Conservation (phyloP, 2,329 filamentous ascomycete species). For the Diplocarpon rosae region DNA sequence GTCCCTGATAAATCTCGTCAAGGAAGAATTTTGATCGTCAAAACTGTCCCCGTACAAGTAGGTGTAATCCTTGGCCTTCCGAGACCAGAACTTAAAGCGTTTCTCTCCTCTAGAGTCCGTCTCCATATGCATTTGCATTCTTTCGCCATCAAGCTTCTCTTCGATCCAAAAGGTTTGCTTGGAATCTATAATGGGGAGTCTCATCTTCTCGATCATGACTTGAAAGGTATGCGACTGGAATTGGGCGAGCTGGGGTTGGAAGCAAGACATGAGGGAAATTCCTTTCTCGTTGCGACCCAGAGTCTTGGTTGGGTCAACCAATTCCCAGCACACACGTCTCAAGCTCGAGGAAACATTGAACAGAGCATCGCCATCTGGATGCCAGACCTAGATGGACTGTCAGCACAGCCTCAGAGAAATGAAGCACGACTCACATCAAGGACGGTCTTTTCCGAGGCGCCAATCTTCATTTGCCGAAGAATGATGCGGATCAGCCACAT, state of each 20-base stretch:
- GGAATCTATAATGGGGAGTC: slow-evolving; percentile 53
- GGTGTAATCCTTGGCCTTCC: slow-evolving; percentile 93
- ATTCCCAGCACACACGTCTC: slow-evolving; percentile 86
- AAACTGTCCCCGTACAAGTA: slow-evolving; percentile 80
- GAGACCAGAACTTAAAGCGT: slow-evolving; percentile 81
- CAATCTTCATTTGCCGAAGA: slow-evolving; percentile 62
- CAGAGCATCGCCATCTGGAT: slow-evolving; percentile 62
- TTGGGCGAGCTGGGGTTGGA: slow-evolving; percentile 89
- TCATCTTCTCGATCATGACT: slow-evolving; percentile 61
- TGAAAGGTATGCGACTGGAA: slow-evolving; percentile 79
- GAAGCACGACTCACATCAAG: slow-evolving; percentile 39
- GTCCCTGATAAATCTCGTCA: slow-evolving; percentile 68
- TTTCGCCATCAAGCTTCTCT: slow-evolving; percentile 92
- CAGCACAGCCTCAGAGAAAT: neutral
- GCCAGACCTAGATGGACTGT: slow-evolving; percentile 56
- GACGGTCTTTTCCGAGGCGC: slow-evolving; percentile 79
- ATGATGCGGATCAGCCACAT: slow-evolving; percentile 94
- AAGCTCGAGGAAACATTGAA: slow-evolving; percentile 90
- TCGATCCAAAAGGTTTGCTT: slow-evolving; percentile 74
- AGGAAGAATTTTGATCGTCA: slow-evolving; percentile 59
- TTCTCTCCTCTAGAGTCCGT: slow-evolving; percentile 61
- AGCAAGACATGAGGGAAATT: slow-evolving; percentile 82
- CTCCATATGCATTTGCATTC: slow-evolving; percentile 92
- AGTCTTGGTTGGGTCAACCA: slow-evolving; percentile 61
- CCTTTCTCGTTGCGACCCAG: slow-evolving; percentile 66